Percentiles rank a stretch among this genome's conserved stretches.
phyloP scores from a whole-genome alignment of 108 stramenopile species.

The Parietichytrium sp. region DNA sequence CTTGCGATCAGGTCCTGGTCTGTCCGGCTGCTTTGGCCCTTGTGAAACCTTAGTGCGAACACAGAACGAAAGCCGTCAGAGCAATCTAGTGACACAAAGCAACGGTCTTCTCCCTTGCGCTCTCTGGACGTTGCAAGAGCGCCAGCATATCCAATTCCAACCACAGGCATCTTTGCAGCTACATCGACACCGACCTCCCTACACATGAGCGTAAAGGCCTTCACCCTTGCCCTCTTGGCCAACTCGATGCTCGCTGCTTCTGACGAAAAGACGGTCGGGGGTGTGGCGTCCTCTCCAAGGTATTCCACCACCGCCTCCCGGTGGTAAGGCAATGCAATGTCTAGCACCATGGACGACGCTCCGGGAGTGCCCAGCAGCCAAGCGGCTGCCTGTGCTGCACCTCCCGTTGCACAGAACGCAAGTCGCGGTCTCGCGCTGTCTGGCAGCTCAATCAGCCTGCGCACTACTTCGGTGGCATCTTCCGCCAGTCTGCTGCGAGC shows the following conservation, averaged over 20 bases:
- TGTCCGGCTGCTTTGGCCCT: background rate
- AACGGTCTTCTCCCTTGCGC: constrained; percentile 5
- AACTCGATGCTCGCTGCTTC: background rate
- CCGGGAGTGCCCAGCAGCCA: constrained; percentile 30
- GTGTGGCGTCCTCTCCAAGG: background rate
- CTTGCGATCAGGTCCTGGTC: constrained; percentile 25
- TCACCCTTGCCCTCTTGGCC: background rate
- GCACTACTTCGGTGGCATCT: too few relatives aligned
- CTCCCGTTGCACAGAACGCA: constrained; percentile 19
- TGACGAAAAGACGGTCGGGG: background rate
- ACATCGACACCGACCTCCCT: background rate
- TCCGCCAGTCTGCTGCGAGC: too few relatives aligned
- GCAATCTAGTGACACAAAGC: background rate
- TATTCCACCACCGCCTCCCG: constrained; percentile 6
- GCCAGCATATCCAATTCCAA: constrained; percentile 13
- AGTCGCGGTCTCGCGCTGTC: too few relatives aligned
- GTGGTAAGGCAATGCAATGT: constrained; percentile 4
- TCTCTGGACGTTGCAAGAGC: constrained; percentile 17
- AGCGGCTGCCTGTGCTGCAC: background rate
- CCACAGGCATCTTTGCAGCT: background rate
- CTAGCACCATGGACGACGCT: background rate
- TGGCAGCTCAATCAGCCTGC: too few relatives aligned
- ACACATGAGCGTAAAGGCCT: background rate
- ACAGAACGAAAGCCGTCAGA: background rate
- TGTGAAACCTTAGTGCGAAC: background rate